Evolutionary conservation across 805 yeast species (phyloP).

Genomic region (Grigorovia yakushimaensis): DNA sequence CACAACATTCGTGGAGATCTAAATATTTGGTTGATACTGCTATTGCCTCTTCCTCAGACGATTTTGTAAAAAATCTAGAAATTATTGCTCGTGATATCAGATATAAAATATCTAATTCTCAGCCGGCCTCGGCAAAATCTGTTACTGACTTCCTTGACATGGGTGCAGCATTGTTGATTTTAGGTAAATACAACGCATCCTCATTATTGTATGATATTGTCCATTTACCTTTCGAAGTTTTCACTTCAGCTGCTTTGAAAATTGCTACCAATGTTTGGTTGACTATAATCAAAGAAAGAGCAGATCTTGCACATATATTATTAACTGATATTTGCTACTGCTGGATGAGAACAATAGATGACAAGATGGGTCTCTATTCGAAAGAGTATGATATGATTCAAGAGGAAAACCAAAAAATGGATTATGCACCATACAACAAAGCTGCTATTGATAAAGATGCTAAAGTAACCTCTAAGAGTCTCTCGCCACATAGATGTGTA

Average conservation of each 20-base stretch:
- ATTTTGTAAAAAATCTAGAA: slow-evolving; percentile 16
- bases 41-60: slow-evolving; percentile 23
- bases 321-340: slow-evolving; percentile 57
- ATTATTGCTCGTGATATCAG: slow-evolving; percentile 15
- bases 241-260: slow-evolving; percentile 50
- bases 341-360: slow-evolving; percentile 59
- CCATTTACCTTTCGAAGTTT: slow-evolving; percentile 59
- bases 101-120: slow-evolving; percentile 10
- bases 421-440: slow-evolving; percentile 77
- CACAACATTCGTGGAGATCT: slow-evolving; percentile 69
- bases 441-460: slow-evolving; percentile 45
- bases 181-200: slow-evolving; percentile 30
- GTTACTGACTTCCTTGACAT: slow-evolving; percentile 37
- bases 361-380: slow-evolving; percentile 56
- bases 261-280: slow-evolving; percentile 74
- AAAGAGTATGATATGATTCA: slow-evolving; percentile 41
- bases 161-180: slow-evolving; percentile 34
- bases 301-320: slow-evolving; percentile 46
- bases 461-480: slow-evolving; percentile 35
- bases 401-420: slow-evolving; percentile 70
- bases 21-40: slow-evolving; percentile 29
- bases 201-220: slow-evolving; percentile 41
- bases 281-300: slow-evolving; percentile 59
- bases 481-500: slow-evolving; percentile 62
- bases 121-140: slow-evolving; percentile 22